Evolutionary conservation across 75 land plant species (phyloP), one percentile per base, ranked within the genome.

Genomic region (Pseudotsuga menziesii): DNA sequence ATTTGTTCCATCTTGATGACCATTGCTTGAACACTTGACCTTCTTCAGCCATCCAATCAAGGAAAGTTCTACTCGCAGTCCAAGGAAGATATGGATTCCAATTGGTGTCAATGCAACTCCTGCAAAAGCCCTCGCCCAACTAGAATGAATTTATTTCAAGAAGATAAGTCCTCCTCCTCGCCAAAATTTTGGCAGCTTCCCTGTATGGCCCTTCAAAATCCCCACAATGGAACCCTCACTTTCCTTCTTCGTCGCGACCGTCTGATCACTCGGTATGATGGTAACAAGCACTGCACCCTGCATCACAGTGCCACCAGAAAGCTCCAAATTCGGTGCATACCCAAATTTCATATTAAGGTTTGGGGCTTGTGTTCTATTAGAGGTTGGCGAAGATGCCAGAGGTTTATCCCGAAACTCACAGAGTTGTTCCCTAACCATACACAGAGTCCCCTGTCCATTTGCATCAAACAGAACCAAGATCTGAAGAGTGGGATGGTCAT

Each of bases 201-300:
- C 61, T 61, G 55, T 69, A 80, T 5, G 88, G 87, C 55, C 69
- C 83, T 54, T 81, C 87, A 61, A 85, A 87, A 41, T 5, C 48
- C 70, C 39, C 17, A 57, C 55, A 58, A 78, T n/a, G 52, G 72
- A 78, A 25, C 56, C 78, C 16, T 85, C 87, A 15, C 58, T 27
- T 15, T 74, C 85, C 54, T 83, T 78, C 57, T 72, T 76, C 19
- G 17, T 55, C 2, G 26, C 39, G 22, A 27, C 2, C 2, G 16
- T 2, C 19, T 58, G 59, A 17, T 56, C 70, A 16, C 84, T 80
- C 0, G 92, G 89, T 67, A 75, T 72, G 32, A 91, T 89, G 48
- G 87, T 77, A 4, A 89, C 88, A 2, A 89, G 78, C 16, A 92
- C 89, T 2, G 86, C 92, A 6, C 90, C 92, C 19, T 83, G 81